Conservation (phyloP, 495 filamentous ascomycete genomes). For the Chaetomidium leptoderma region DNA sequence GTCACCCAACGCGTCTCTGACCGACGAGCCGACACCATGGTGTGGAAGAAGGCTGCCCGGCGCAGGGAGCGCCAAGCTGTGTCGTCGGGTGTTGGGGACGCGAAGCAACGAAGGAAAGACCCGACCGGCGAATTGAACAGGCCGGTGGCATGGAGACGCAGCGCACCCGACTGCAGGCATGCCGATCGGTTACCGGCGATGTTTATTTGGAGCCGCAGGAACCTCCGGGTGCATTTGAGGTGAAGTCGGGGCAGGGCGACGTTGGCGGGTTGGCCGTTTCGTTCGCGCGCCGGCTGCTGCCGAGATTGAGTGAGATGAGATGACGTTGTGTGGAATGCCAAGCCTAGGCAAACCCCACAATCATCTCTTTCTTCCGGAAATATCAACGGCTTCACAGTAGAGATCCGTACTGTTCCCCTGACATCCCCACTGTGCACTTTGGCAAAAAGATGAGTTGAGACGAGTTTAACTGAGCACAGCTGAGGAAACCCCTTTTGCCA, state of each 20-base stretch:
- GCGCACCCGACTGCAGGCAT: neutral
- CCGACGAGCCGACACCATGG: constrained; percentile 32
- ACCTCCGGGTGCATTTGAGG: neutral
- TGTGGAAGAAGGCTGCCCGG: constrained; percentile 2
- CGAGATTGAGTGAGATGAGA: too few species aligned
- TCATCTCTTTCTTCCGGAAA: neutral
- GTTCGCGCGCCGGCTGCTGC: too few species aligned
- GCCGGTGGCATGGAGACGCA: constrained; percentile 1
- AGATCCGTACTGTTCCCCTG: too few species aligned
- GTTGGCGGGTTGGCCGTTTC: neutral
- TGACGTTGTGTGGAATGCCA: neutral
- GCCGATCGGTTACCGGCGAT: constrained; percentile 1
- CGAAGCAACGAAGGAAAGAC: neutral
- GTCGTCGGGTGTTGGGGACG: neutral
- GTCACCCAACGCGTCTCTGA: constrained; percentile 45
- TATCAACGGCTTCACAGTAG: neutral
- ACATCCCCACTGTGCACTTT: too few species aligned
- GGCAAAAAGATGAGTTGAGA: too few species aligned
- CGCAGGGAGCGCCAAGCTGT: neutral
- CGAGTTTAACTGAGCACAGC: neutral
- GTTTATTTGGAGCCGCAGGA: too few species aligned
- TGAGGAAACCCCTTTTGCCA: too few species aligned
- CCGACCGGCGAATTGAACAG: neutral
- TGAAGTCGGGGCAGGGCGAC: neutral
- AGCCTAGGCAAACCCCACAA: neutral